These are phyloP conservation scores for Paramecium biaurelia DNA, from an alignment of 73 alveolate genomes.

Conservation along the genomic window DNA sequence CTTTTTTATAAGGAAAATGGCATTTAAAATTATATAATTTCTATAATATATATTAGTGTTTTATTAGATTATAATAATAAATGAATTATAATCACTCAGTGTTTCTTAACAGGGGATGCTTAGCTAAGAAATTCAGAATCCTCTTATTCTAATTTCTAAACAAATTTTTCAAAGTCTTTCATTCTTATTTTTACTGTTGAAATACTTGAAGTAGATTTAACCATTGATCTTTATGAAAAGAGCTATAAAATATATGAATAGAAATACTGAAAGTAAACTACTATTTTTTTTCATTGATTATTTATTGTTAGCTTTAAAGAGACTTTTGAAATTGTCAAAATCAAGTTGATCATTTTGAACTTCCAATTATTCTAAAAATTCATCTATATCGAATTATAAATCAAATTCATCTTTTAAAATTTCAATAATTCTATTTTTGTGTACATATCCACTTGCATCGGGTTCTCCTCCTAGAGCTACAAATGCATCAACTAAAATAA, in stretches of 20 bases:
- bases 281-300: conserved; percentile 14
- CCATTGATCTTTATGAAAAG: neutral
- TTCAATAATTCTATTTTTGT: conserved; percentile 65
- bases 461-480: conserved; percentile 85
- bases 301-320: conserved; percentile 61
- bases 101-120: neutral
- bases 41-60: neutral
- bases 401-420: conserved; percentile 77
- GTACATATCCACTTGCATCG: conserved; percentile 66
- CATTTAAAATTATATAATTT: no score
- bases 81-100: neutral
- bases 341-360: conserved; percentile 72
- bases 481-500: conserved; percentile 75
- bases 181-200: conserved; percentile 21
- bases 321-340: conserved; percentile 74
- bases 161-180: conserved; percentile 38
- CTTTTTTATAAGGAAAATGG: no score
- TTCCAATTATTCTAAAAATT: conserved; percentile 73
- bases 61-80: neutral
- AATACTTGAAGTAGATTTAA: conserved; percentile 18
- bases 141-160: neutral
- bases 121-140: neutral
- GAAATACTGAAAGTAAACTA: conserved; percentile 23
- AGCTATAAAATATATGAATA: neutral
- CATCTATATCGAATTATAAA: conserved; percentile 77